Base-by-base conservation (phyloP, 495 filamentous ascomycete species). In the Penicillium roqueforti region DNA sequence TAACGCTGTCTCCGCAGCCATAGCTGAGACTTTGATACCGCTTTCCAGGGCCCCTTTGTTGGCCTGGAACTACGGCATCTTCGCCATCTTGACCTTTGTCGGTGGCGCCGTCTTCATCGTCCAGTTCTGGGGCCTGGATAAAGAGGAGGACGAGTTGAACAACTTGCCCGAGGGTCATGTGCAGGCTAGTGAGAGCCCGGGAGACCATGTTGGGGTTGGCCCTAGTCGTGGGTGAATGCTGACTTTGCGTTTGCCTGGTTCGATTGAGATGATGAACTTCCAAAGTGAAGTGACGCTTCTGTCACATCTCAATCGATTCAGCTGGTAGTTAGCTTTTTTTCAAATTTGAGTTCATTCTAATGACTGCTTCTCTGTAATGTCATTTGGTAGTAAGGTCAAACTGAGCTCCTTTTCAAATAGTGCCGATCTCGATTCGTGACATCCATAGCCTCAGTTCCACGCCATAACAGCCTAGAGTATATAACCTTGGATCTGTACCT, bases 101-200 rank as follows among this genome's bases (percentile, higher is more conserved):
- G 32, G 32, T 16, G 32, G 32, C n/a, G 16, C 14, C 14, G 8
- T 36, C 0, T 16, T 36, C 72, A 85, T 78, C 67, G 55, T 83
- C 29, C 71, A 71, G 53, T 83, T 82, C 63, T 65, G 78, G 22
- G 45, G 66, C 7, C 66, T 87, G 3, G 86, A 91, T 53, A 60
- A 65, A 54, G 71, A 84, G 60, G 87, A 91, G 60, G 87, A 88
- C 57, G 63, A 68, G 26, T 76, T 90, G 23, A 90, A 89, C 62
- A 75, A 77, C 52, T 31, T 64, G 44, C 58, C 61, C 23, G 61
- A 56, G 49, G 61, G 61, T 26, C 58, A 46, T 13, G 58, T 61
- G 16, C 19, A 47, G 9, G 61, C 61, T 4, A 47, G 54, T 25
- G 53, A 55, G 44, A 64, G 7, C 14, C 9, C 7, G 28, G 28